Percentiles rank a stretch among this genome's conserved stretches.
Evolutionary conservation across 208 protist species (phyloP).

Genomic region (Polymyxa betae): DNA sequence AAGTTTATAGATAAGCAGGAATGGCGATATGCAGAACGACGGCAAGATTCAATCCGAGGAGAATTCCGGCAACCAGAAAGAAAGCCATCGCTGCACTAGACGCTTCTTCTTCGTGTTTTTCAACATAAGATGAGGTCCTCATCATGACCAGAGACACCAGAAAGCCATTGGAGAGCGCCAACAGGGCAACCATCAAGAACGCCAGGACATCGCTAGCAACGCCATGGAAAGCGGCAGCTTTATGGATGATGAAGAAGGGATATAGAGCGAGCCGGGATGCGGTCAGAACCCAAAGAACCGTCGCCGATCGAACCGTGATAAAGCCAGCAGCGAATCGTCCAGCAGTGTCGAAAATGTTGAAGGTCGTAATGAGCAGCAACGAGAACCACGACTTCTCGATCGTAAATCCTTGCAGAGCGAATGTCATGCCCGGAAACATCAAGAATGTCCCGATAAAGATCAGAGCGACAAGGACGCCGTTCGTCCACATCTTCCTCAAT

Average conservation of each 20-base stretch:
- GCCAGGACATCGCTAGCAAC: neutral
- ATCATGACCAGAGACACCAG: constrained; percentile 14
- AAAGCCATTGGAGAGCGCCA: constrained; percentile 6
- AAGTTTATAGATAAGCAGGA: too few relatives aligned
- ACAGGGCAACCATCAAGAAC: neutral
- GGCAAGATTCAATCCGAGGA: neutral
- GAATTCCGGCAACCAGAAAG: constrained; percentile 19
- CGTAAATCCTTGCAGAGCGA: neutral
- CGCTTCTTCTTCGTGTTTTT: constrained; percentile 13
- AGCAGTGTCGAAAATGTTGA: neutral
- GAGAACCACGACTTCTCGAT: constrained; percentile 31
- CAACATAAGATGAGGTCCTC: neutral
- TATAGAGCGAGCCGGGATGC: neutral
- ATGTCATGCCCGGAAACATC: constrained; percentile 15
- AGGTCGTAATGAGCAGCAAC: neutral
- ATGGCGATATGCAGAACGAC: neutral
- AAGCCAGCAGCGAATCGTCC: neutral
- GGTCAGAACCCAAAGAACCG: neutral
- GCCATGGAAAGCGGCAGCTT: neutral
- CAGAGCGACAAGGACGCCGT: neutral
- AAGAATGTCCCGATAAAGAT: neutral
- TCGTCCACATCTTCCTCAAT: neutral
- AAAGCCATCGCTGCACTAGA: neutral
- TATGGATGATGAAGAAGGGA: neutral
- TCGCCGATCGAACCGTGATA: neutral